phyloP scores from a whole-genome alignment of 2,329 filamentous ascomycete genomes.

The Fusarium metavorans region DNA sequence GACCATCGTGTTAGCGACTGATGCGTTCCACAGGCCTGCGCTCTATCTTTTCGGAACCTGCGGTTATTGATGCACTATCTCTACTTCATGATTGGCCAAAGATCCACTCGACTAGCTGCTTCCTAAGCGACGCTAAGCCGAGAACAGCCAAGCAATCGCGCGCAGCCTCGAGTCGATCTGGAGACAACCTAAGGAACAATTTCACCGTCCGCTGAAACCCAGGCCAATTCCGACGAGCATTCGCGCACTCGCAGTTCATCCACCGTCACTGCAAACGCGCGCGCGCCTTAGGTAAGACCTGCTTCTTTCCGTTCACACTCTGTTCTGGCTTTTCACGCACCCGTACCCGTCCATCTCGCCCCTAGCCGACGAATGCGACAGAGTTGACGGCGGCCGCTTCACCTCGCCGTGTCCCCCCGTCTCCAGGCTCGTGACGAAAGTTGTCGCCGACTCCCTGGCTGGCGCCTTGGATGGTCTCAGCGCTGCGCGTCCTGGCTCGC shows the following conservation, averaged over 20 bases:
- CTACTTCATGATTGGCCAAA: conserved; percentile 40
- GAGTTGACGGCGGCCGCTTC: conserved; percentile 36
- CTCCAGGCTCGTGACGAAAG: conserved; percentile 18
- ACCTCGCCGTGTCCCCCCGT: conserved; percentile 28
- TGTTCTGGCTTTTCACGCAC: conserved; percentile 28
- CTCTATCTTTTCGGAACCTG: not conserved
- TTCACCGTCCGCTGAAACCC: conserved; percentile 48
- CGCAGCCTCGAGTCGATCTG: conserved; percentile 39
- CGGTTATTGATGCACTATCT: conserved; percentile 17
- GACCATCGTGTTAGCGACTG: conserved; percentile 13
- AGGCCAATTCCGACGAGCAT: conserved; percentile 49
- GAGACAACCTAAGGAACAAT: conserved; percentile 37
- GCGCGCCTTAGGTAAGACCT: conserved; percentile 50
- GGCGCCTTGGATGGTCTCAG: conserved; percentile 39
- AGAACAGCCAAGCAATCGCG: conserved; percentile 44
- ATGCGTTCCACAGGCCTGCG: not conserved
- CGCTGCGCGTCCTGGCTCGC: conserved; percentile 41
- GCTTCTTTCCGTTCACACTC: conserved; percentile 36
- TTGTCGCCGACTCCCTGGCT: conserved; percentile 16
- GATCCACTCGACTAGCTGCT: conserved; percentile 30
- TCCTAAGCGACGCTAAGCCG: conserved; percentile 44
- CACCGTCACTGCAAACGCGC: conserved; percentile 40
- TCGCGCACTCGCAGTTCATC: conserved; percentile 45
- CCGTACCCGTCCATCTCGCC: conserved; percentile 16
- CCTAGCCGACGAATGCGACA: conserved; percentile 30